These are phyloP conservation scores for Flaveria floridana DNA, from an alignment of 140 eudicot genomes.

Conservation along the genomic window DNA sequence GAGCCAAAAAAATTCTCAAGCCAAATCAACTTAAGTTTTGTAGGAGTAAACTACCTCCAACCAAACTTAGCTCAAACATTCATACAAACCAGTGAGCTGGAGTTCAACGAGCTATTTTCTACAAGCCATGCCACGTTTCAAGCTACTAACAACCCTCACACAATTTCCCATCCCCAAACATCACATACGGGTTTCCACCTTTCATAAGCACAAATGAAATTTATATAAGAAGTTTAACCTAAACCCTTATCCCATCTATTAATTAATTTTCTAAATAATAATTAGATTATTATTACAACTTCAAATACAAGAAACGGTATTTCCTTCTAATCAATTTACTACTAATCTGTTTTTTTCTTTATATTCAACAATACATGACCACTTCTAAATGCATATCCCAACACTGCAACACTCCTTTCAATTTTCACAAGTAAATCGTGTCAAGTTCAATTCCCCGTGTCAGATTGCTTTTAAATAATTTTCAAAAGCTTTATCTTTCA, in stretches of 20 bases:
- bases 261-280: too few relatives aligned
- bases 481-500: not conserved
- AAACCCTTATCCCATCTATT: not conserved
- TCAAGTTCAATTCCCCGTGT: not conserved
- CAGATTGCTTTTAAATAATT: not conserved
- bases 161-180: constrained; percentile 89
- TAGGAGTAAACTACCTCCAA: too few relatives aligned
- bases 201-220: constrained; percentile 56
- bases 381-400: too few relatives aligned
- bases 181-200: constrained; percentile 92
- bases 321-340: not conserved
- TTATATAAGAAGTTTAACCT: not conserved
- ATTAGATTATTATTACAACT: not conserved
- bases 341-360: not conserved
- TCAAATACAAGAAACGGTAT: too few relatives aligned
- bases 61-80: too few relatives aligned
- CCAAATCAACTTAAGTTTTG: too few relatives aligned
- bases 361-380: not conserved
- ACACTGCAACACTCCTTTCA: not conserved
- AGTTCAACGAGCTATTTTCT: too few relatives aligned
- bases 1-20: too few relatives aligned
- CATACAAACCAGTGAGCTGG: too few relatives aligned
- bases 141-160: constrained; percentile 36
- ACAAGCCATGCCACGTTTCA: too few relatives aligned
- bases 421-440: not conserved